Conservation (phyloP, 345 rosid species). For the Rhizophora apiculata region DNA sequence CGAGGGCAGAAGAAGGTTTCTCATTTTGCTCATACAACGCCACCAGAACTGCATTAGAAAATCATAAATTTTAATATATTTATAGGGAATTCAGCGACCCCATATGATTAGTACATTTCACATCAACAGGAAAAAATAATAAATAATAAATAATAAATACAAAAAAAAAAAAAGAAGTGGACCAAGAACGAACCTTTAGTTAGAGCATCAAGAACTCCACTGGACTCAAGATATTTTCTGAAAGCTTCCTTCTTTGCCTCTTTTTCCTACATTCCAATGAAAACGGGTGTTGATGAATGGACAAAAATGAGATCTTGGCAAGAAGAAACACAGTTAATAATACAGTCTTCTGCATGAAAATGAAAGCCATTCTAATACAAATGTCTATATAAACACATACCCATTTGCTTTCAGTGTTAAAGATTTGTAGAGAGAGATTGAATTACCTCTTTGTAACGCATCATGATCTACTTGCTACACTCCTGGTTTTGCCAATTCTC, state of each 20-base stretch:
- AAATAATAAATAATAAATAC: neutral
- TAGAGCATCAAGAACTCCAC: constrained; percentile 79
- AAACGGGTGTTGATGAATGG: neutral
- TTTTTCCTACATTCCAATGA: constrained; percentile 52
- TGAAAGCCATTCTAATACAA: neutral
- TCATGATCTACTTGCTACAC: constrained; percentile 16
- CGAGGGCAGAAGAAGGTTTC: constrained; percentile 85
- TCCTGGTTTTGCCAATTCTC: constrained; percentile 4
- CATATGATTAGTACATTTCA: no score
- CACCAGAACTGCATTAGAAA: constrained; percentile 56
- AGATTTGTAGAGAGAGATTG: neutral
- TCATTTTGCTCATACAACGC: constrained; percentile 87
- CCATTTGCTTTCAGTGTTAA: neutral
- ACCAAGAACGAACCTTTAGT: constrained; percentile 53
- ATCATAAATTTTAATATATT: no score
- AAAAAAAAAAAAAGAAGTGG: neutral
- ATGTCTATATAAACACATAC: neutral
- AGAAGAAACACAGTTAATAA: neutral
- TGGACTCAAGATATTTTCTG: constrained; percentile 78
- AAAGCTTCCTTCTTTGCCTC: constrained; percentile 90
- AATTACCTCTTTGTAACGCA: constrained; percentile 25
- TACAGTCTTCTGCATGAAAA: neutral
- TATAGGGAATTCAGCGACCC: no score
- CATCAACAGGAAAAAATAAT: neutral
- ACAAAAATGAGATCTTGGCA: constrained; percentile 12